Base-by-base conservation (phyloP, 352 stramenopile genomes). In the Elongisporangium prolatum region DNA sequence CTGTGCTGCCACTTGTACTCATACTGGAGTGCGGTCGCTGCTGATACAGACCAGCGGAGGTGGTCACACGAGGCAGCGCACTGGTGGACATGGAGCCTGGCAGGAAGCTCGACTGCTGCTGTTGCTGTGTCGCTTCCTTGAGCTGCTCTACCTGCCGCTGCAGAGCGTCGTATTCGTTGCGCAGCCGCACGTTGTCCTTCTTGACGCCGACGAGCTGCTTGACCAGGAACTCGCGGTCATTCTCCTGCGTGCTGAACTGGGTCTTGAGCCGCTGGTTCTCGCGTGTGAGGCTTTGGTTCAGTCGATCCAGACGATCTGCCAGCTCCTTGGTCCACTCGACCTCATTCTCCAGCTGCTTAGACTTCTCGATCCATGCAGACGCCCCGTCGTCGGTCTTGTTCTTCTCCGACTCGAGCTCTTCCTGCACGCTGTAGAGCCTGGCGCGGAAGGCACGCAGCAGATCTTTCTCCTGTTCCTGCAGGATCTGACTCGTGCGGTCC, bases 221-320 rank as follows among this genome's bases (percentile, higher is more conserved):
- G 16, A 98, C 88, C 21, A 98, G 82, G 50, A 96, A 97, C 60
- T 97, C 88, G n/a, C 92, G 77, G 71, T 98, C 92, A 59, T 97
- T 93, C 58, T 98, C 89, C 68, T 98, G 88, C 10, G 79, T 95
- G 53, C 91, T 90, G 56, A 96, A 97, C 59, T 97, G 86, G 1
- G 81, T 91, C 65, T 96, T 96, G 1, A 98, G 73, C 0, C 81
- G 71, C 38, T 87, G 78, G 64, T 97, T 97, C 58, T 97, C 92
- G 13, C 80, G 68, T 11, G 73, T 87, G 55, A 98, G 75, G 44
- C 75, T 92, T 61, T 97, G 89, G 62, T 98, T 98, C 16, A 96
- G 70, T 4, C 87, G 73, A 28, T 98, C 91, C 4, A 98, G 75
- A 1, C 85, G 80, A 56, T 97, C 88, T 1, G 87, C 88, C 38